Percentiles rank a stretch among this genome's conserved stretches.
Conservation (phyloP, 2,329 filamentous ascomycete genomes). For the Curvularia sp. region DNA sequence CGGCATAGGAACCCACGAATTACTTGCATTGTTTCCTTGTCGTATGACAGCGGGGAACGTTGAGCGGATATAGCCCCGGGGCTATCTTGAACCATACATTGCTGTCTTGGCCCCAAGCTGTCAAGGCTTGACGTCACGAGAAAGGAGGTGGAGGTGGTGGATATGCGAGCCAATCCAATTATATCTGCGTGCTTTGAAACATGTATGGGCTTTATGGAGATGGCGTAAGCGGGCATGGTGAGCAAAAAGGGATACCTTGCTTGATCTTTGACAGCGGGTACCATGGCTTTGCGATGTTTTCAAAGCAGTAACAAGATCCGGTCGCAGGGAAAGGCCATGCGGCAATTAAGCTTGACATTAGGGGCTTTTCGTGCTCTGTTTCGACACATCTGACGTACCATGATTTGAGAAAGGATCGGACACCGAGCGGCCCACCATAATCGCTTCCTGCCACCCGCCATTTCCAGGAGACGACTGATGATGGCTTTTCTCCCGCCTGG, state of each 20-base stretch:
- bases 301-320: not conserved
- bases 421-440: constrained; percentile 5
- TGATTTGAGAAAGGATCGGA: constrained; percentile 11
- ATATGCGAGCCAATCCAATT: not conserved
- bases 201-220: not conserved
- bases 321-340: constrained; percentile 2
- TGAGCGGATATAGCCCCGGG: constrained; percentile 4
- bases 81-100: not conserved
- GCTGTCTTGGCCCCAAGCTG: not conserved
- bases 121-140: constrained; percentile 1
- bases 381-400: constrained; percentile 20
- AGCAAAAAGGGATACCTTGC: not conserved
- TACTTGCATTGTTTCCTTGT: not conserved
- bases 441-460: constrained; percentile 3
- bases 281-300: constrained; percentile 7
- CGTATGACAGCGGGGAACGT: constrained; percentile 15
- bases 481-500: not conserved
- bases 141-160: not conserved
- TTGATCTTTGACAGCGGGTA: constrained; percentile 3
- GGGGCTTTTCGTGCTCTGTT: constrained; percentile 7
- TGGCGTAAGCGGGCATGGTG: not conserved
- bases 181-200: not conserved
- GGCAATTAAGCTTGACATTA: constrained; percentile 12
- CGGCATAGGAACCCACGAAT: not conserved
- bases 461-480: not conserved